Evolutionary conservation across 345 rosid genomes (phyloP), one percentile per base, ranked within the genome.

Genomic region (Atalantia buxifolia): DNA sequence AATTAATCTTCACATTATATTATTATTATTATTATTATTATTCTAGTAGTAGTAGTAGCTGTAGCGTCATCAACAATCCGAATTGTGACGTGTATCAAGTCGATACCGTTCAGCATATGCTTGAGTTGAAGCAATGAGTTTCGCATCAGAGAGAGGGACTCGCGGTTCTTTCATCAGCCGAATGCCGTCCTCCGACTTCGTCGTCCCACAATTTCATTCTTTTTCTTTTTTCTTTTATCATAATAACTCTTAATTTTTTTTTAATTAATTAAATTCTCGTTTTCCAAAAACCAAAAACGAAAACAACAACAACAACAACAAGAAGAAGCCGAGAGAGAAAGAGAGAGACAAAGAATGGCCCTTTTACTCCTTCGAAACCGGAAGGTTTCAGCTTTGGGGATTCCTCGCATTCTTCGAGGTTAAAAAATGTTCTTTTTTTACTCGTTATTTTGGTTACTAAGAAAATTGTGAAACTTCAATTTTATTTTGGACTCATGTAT

Each of bases 371-470:
- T 88, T 84, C 86, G 88, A 40, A 82, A 70, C 25, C 90, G 89
- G 79, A 90, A 88, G 84, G 85, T 80, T 81, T 76, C 92, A 79
- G 69, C 90, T 84, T 84, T 85, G 22, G 90, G 88, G n/a, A 28
- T 84, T 83, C 77, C 89, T 74, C 80, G 85, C 78, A 9, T 87
- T 79, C 75, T 89, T 75, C 83, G 82, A 79, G 98, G 98, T 94
- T 72, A 35, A 7, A 35, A 59, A 2, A 2, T 42, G 0, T 42
- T 42, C 0, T 45, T 45, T 12, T 7, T 45, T 3, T 0, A 3
- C 5, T 13, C 50, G 3, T 45, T 45, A 45, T 48, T 61, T 77
- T 76, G 73, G 33, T 67, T 66, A 45, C 66, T 53, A 65, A 66
- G 65, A 76, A 76, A 65, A 55, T 48, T 12, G 40, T n/a, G 36